Percentiles rank a stretch among this genome's conserved stretches.
Evolutionary conservation across 2,329 filamentous ascomycete species (phyloP).

Genomic region (Ceratocystis diversiconidia): DNA sequence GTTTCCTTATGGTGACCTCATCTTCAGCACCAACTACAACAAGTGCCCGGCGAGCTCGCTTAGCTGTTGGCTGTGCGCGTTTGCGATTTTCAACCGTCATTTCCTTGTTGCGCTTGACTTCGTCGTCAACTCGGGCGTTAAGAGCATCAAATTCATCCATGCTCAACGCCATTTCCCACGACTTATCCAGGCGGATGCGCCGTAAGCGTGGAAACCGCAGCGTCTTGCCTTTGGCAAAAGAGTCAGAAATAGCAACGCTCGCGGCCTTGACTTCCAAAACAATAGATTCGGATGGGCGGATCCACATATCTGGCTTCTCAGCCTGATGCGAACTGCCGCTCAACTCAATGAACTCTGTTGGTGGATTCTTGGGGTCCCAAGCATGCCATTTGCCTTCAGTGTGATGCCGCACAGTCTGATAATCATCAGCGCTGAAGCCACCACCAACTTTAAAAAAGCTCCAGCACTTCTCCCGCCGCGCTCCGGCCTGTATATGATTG

Average conservation of each 20-base stretch:
- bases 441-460: conserved; percentile 99
- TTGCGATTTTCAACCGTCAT: conserved; percentile 63
- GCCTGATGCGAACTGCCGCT: conserved; percentile 50
- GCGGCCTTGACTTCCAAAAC: conserved; percentile 84
- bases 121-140: conserved; percentile 53
- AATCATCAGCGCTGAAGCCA: conserved; percentile 74
- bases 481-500: conserved; percentile 44
- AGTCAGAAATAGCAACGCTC: conserved; percentile 57
- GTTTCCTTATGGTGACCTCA: not conserved
- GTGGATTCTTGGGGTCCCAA: conserved; percentile 68
- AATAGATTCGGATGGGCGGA: conserved; percentile 73
- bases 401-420: conserved; percentile 63
- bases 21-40: conserved; percentile 51
- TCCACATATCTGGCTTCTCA: conserved; percentile 85
- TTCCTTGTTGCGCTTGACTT: conserved; percentile 50
- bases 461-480: conserved; percentile 59
- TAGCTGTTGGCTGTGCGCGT: conserved; percentile 29
- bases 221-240: conserved; percentile 64
- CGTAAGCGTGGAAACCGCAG: conserved; percentile 87
- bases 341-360: conserved; percentile 64
- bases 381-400: conserved; percentile 82
- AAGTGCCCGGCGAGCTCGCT: conserved; percentile 54
- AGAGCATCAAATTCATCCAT: conserved; percentile 63
- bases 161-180: conserved; percentile 68
- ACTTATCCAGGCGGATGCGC: conserved; percentile 62